Base-by-base conservation (phyloP, 352 stramenopile species). In the Thraustotheca clavata region DNA sequence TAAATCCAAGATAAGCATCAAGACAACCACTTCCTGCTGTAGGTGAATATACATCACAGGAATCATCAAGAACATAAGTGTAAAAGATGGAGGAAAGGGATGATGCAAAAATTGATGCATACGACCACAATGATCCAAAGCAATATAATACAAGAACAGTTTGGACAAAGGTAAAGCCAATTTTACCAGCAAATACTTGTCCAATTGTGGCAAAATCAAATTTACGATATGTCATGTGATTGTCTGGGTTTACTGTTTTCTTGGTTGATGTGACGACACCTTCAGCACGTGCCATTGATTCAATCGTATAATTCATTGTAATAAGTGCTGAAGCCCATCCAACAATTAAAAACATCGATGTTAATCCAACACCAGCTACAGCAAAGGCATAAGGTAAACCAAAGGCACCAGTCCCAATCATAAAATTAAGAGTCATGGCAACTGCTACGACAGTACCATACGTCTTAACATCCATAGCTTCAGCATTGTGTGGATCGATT, bases 221-320 rank as follows among this genome's bases (percentile, higher is more conserved):
- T 69, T 93, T 93, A 72, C 84, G 84, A 73, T 88, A 91, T 59
- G 82, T 90, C 48, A 93, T 73, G 59, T 79, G 73, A 65, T 93
- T 80, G 46, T 74, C 62, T 22, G 84, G 84, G n/a, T n/a, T n/a
- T n/a, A n/a, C n/a, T 6, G 67, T 70, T 31, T 14, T 18, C 22
- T 72, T 74, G 0, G 76, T 80, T 22, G 79, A 73, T 0, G 80
- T 76, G 20, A 77, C 83, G 16, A 93, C 84, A 29, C 84, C 84
- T 62, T 93, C 82, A 5, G 84, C 82, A 11, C 84, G 75, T 8
- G 84, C 81, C 8, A 93, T 70, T 7, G 82, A 87, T 62, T 93
- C 84, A 49, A 93, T 73, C 67, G 84, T 93, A 74, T 93, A 93
- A 72, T 93, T 93, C 84, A 93, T 93, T 24, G 84, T 90, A 43